Evolutionary conservation across 306 rosid genomes (phyloP), one percentile per base, ranked within the genome.

Genomic region (Medicago arabica): DNA sequence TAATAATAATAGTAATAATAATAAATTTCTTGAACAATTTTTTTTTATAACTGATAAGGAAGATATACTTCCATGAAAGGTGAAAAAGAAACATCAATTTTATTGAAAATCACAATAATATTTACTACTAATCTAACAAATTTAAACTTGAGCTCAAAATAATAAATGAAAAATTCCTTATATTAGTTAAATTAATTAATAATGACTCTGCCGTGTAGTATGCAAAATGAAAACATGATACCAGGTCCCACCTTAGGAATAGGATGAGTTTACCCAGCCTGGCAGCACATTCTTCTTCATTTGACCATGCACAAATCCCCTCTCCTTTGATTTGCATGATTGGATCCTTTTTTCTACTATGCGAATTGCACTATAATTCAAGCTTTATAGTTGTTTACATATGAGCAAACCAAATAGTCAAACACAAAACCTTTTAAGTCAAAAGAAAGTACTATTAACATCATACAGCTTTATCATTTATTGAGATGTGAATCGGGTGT

Each of bases 221-320:
- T 40, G 69, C 61, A 53, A 79, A 79, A 63, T 77, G 38, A 25
- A 17, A 28, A 2, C 74, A 71, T 43, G 62, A 54, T 64, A 41
- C 51, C 8, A 39, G 67, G 78, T 43, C 78, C 83, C 83, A 72
- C 73, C 38, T 61, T 39, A 39, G 39, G 25, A 39, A 9, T 1
- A 71, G 50, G 6, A 71, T 72, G 15, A 44, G 12, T 51, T 71
- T 15, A 3, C 64, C 78, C 73, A 79, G 82, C 67, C 78, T 79
- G 78, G 50, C 18, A 36, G 5, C 58, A 61, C 39, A 71, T 23
- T 78, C 72, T 1, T 51, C 49, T 1, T 51, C 49, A 34, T 49
- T 51, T 71, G 73, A 63, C 82, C 16, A 71, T 5, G 46, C 49
- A 17, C 67, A 62, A 7, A 63, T 0, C 61, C 23, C 25, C 18